Evolutionary conservation across 495 filamentous ascomycete genomes (phyloP).

Genomic region (Aspergillus sclerotioniger): DNA sequence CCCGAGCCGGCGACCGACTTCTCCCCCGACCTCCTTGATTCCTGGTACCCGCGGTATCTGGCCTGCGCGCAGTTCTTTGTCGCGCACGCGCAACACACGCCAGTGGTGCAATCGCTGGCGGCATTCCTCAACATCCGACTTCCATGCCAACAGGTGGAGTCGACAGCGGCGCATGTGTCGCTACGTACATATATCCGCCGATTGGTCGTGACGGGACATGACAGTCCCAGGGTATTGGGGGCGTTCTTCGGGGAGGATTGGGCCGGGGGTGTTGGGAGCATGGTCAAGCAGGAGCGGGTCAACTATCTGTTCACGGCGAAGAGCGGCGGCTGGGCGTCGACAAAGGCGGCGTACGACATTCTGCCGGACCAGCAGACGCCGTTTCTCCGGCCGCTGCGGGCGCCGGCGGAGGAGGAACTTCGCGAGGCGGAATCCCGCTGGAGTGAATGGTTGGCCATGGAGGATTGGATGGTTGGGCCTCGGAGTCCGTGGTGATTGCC

Average conservation of each 20-base stretch:
- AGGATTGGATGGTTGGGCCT: conserved; percentile 90
- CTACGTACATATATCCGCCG: conserved; percentile 87
- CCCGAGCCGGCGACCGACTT: conserved; percentile 29
- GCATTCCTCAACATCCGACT: conserved; percentile 83
- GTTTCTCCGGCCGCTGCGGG: conserved; percentile 74
- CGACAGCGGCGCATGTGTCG: conserved; percentile 51
- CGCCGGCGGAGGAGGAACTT: conserved; percentile 75
- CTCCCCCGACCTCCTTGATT: conserved; percentile 65
- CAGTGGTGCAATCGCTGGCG: conserved; percentile 78
- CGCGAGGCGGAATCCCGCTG: conserved; percentile 74
- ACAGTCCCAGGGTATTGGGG: conserved; percentile 71
- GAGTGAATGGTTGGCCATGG: conserved; percentile 90
- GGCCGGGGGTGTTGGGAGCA: conserved; percentile 67
- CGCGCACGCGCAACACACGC: conserved; percentile 76
- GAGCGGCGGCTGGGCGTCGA: conserved; percentile 79
- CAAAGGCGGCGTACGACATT: conserved; percentile 87
- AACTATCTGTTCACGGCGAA: conserved; percentile 98
- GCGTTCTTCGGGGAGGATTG: conserved; percentile 91
- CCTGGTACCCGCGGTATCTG: conserved; percentile 88
- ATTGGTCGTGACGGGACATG: conserved; percentile 83
- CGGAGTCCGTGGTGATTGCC: conserved; percentile 48
- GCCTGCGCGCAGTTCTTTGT: conserved; percentile 85
- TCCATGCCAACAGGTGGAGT: conserved; percentile 36
- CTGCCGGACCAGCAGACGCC: conserved; percentile 74
- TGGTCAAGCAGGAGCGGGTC: conserved; percentile 81